phyloP scores from a whole-genome alignment of 768 basidiomycete genomes.

The Tricholoma saponaceum region DNA sequence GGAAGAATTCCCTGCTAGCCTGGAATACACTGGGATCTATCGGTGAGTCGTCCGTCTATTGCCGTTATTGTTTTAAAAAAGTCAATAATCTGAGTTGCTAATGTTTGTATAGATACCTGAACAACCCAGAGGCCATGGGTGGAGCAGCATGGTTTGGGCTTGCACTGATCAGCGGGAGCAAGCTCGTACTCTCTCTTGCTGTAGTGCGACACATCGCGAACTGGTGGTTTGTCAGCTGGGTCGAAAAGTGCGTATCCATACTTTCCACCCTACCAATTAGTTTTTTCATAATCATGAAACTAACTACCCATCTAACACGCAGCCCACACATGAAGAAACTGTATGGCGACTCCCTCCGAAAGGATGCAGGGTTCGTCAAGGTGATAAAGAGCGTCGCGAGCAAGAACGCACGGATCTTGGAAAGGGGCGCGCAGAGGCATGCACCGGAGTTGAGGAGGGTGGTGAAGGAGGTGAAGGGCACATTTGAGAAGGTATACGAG shows the following conservation, averaged over 20 bases:
- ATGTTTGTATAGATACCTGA: conserved; percentile 61
- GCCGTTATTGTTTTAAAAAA: not conserved
- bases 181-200: conserved; percentile 83
- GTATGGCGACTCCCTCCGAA: conserved; percentile 89
- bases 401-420: conserved; percentile 74
- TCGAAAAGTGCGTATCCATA: conserved; percentile 67
- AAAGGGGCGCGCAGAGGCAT: conserved; percentile 74
- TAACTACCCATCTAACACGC: not conserved
- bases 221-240: conserved; percentile 92
- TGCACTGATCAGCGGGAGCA: conserved; percentile 87
- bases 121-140: conserved; percentile 95
- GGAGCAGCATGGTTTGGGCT: conserved; percentile 95
- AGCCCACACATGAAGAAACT: conserved; percentile 99
- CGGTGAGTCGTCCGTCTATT: conserved; percentile 55
- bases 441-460: conserved; percentile 76
- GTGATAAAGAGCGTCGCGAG: conserved; percentile 93
- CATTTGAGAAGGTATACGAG: conserved; percentile 93
- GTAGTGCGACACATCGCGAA: conserved; percentile 83
- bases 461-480: conserved; percentile 88
- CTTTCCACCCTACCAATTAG: conserved; percentile 3
- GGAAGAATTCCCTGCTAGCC: conserved; percentile 83
- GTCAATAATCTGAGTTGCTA: not conserved
- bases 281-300: not conserved
- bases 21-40: conserved; percentile 97
- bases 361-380: conserved; percentile 96